Evolutionary conservation across 2,329 filamentous ascomycete species (phyloP), one percentile per base, ranked within the genome.

Genomic region (Sclerotinia borealis): DNA sequence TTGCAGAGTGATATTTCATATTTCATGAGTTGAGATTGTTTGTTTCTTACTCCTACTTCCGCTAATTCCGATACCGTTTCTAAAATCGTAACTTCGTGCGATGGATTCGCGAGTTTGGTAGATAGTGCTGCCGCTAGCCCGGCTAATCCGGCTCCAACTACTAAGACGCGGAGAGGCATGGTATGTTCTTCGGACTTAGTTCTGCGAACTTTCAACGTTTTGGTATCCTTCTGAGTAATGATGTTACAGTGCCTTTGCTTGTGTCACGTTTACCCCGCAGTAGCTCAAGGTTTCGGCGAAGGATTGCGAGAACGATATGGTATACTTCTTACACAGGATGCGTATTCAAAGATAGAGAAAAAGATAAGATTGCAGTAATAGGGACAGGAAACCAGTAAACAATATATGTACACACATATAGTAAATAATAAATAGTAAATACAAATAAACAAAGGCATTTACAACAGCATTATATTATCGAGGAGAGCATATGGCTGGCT

Each of bases 61-160:
- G 74, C 73, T 3, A 80, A 72, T 50, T 76, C 75, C 5, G 50
- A 58, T 4, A 77, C 77, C 1, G 77, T 71, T 63, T 80, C 79
- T 3, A 78, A 73, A n/a, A 80, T 72, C 1, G 73, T 77, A 13
- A 80, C 77, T 29, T 71, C 64, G 60, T 80, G 78, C 7, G 75
- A 74, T 22, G 77, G 67, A 47, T 70, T 71, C 39, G 70, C 72
- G 2, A 69, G 47, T 51, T 71, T 72, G 22, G 74, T 75, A 4
- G 77, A 76, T 25, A 79, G 72, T 2, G 63, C 72, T 13, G 76
- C 72, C 9, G 77, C 75, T 1, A 80, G 70, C n/a, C 78, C 78
- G 27, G 76, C 77, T 6, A 79, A 69, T 5, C 78, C 78, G 9
- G 77, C 78, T 1, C 78, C 78, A 41, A 79, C 72, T 17, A 80